Conservation (phyloP, 2,329 filamentous ascomycete species). For the Sordariomycetes sp. region DNA sequence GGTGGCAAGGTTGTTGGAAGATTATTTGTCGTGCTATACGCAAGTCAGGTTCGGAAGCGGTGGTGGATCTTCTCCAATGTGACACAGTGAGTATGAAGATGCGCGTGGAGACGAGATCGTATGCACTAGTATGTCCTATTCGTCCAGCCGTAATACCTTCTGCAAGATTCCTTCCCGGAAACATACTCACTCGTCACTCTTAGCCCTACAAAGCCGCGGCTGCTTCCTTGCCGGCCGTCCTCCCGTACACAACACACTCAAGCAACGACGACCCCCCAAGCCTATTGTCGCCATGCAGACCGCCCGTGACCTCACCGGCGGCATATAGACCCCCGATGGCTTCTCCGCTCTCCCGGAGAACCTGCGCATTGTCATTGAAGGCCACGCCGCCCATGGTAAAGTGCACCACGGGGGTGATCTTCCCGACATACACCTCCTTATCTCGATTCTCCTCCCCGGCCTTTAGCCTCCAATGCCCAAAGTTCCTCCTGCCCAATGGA, state of each 20-base stretch:
- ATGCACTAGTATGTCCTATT: too few species aligned
- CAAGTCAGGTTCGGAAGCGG: too few species aligned
- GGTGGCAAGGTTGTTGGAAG: too few species aligned
- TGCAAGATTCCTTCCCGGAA: background rate
- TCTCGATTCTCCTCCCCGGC: constrained; percentile 32
- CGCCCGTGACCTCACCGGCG: constrained; percentile 54
- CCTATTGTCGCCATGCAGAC: constrained; percentile 52
- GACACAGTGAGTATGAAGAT: too few species aligned
- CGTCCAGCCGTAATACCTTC: background rate
- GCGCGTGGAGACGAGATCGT: too few species aligned
- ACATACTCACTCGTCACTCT: background rate
- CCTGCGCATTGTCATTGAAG: constrained; percentile 41
- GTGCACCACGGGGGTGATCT: constrained; percentile 52
- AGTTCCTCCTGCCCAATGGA: constrained; percentile 33
- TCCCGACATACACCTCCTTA: constrained; percentile 44
- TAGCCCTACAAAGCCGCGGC: constrained; percentile 14
- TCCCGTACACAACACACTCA: constrained; percentile 54
- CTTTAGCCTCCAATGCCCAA: constrained; percentile 44
- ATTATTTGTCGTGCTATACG: too few species aligned
- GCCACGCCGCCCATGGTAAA: constrained; percentile 58
- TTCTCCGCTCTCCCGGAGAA: constrained; percentile 28
- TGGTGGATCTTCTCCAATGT: too few species aligned
- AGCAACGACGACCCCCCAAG: constrained; percentile 50
- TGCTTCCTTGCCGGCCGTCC: constrained; percentile 41
- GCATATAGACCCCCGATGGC: constrained; percentile 48